Evolutionary conservation across 805 yeast genomes (phyloP).

Genomic region (Pichia phayaonensis): DNA sequence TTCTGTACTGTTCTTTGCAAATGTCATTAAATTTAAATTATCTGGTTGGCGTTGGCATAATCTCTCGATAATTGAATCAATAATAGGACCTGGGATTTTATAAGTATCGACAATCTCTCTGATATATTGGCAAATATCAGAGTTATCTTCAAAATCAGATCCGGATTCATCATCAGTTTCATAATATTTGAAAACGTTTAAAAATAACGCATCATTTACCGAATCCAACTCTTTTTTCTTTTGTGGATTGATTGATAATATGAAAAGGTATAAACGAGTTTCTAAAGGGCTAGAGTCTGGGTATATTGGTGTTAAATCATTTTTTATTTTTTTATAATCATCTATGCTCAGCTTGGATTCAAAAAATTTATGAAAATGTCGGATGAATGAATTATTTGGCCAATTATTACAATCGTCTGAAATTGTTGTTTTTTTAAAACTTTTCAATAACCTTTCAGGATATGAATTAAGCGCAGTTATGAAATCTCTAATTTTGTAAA

Average conservation of each 20-base stretch:
- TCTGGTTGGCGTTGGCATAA: not conserved
- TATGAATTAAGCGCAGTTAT: not conserved
- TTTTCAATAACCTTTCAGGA: not conserved
- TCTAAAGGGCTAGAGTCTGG: not conserved
- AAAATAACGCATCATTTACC: not conserved
- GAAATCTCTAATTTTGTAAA: not conserved
- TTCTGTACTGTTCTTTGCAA: not conserved
- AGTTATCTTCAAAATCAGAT: not conserved
- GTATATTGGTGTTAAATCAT: slow-evolving; percentile 5
- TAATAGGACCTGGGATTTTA: not conserved
- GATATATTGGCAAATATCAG: not conserved
- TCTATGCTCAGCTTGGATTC: not conserved
- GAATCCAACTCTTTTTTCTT: not conserved
- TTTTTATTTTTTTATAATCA: not conserved
- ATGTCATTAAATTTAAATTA: not conserved
- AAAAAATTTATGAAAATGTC: not conserved
- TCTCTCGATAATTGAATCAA: slow-evolving; percentile 1
- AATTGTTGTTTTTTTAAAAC: not conserved
- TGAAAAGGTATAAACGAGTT: not conserved
- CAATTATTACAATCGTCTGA: not conserved
- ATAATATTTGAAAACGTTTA: not conserved
- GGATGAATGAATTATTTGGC: not conserved
- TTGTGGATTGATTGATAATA: not conserved
- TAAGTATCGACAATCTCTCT: slow-evolving; percentile 1
- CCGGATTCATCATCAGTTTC: not conserved